A percentile compares a stretch with the other conserved stretches of the same genome.
Evolutionary conservation across 73 alveolate genomes (phyloP).

Genomic region (Paramecium biaurelia): DNA sequence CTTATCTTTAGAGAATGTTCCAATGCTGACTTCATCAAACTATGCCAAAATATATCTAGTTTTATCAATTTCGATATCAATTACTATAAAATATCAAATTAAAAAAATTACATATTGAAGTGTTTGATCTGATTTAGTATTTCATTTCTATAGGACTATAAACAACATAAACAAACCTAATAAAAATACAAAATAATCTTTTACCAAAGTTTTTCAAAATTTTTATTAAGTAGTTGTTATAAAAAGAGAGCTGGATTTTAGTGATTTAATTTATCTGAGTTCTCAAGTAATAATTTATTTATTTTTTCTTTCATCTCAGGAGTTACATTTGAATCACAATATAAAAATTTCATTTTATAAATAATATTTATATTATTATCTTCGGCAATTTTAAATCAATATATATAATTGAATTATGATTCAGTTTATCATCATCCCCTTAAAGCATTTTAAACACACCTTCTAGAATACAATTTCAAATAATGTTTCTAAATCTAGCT

Average conservation of each 20-base stretch:
- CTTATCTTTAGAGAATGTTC: slow-evolving; percentile 12
- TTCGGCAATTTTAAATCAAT: neutral
- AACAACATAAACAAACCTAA: neutral
- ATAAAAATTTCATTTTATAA: neutral
- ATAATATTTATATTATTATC: neutral
- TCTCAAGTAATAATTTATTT: neutral
- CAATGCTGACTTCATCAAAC: slow-evolving; percentile 1
- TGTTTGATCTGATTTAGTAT: neutral
- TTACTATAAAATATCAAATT: neutral
- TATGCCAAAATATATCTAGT: neutral
- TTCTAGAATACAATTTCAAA: slow-evolving; percentile 5
- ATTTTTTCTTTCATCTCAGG: slow-evolving; percentile 33
- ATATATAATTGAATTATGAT: neutral
- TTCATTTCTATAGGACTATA: neutral
- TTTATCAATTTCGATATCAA: neutral
- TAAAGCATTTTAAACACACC: neutral
- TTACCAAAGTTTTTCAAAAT: slow-evolving; percentile 18
- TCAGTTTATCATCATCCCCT: neutral
- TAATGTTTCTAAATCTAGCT: neutral
- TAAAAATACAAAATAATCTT: neutral
- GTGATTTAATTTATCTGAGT: neutral
- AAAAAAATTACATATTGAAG: neutral
- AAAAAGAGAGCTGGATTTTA: slow-evolving; percentile 31
- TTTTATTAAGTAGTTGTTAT: neutral
- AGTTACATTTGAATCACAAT: slow-evolving; percentile 47